A percentile compares a stretch with the other conserved stretches of the same genome.
phyloP scores from a whole-genome alignment of 2,329 filamentous ascomycete species.

The Pseudogymnoascus sp. region DNA sequence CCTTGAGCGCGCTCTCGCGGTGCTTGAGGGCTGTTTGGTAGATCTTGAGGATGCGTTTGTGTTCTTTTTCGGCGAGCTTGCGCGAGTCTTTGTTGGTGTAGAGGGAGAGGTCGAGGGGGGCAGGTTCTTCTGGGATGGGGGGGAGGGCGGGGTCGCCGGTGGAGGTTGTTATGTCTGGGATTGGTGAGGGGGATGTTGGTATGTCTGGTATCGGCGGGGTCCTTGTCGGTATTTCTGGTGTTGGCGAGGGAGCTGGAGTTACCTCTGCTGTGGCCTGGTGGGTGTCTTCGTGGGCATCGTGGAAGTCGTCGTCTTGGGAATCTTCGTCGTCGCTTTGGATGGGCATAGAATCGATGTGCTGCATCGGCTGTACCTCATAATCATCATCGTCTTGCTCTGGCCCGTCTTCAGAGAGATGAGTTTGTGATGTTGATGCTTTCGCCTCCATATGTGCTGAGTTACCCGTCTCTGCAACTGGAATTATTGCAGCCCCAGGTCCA shows the following conservation, averaged over 20 bases:
- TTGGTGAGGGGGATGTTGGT: neutral
- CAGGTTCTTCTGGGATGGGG: conserved; percentile 45
- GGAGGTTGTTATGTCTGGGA: neutral
- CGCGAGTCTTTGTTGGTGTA: conserved; percentile 57
- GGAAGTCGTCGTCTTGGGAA: neutral
- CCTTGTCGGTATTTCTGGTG: neutral
- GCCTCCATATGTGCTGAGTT: neutral
- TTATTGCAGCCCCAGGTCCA: neutral
- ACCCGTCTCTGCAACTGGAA: neutral
- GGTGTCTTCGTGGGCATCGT: neutral
- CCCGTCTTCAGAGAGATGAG: neutral
- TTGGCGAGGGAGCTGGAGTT: neutral
- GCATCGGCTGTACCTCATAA: conserved; percentile 23
- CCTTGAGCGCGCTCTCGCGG: conserved; percentile 54
- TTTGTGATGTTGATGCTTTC: conserved; percentile 18
- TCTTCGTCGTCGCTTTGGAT: conserved; percentile 27
- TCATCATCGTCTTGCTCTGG: conserved; percentile 9
- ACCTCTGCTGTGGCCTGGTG: neutral
- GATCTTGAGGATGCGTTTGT: conserved; percentile 51
- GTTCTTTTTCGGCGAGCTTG: conserved; percentile 62
- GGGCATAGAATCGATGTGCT: conserved; percentile 35
- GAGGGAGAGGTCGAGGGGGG: conserved; percentile 47
- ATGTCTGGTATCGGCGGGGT: neutral
- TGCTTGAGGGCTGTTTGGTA: conserved; percentile 61
- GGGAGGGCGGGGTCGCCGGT: conserved; percentile 35